Base-by-base conservation (phyloP, 441 rosid genomes). In the Manihot esculenta region DNA sequence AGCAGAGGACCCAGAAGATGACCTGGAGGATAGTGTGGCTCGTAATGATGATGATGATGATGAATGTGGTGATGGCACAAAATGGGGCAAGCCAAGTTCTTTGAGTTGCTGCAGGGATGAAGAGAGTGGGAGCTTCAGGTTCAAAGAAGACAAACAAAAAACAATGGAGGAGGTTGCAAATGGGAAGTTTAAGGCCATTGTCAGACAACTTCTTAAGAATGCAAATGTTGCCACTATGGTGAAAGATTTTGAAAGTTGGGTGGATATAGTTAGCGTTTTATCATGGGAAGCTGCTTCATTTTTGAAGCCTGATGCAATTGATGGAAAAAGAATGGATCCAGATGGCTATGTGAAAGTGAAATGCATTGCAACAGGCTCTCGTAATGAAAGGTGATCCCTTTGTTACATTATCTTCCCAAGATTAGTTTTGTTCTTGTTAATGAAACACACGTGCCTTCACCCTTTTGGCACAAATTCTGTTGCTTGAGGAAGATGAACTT, bases 271-370 rank as follows among this genome's bases (percentile, higher is more conserved):
- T 76, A 71, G 89, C 69, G 83, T 78, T 66, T 77, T 95, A 66
- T 89, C 97, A 11, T 93, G 97, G 98, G 91, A 93, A 82, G 99
- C 97, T 76, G 97, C 96, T 72, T 88, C 85, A 33, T 81, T 82
- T 63, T 73, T 95, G 80, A 89, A 88, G 80, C 94, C 90, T 58
- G 85, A 78, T 76, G 83, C 86, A 67, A 74, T 83, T 67, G 85
- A 83, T 54, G 90, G 92, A 38, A 90, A 88, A 78, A 74, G 83
- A 53, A 73, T 84, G 80, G 90, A 85, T 76, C 91, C 83, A 4
- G 79, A 84, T 77, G 85, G 78, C 56, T 84, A 81, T 79, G 85
- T 95, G 74, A 95, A 95, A 88, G 90, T 95, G 62, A 95, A 95
- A 80, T 95, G 99, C 88, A 86, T 95, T 74, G 97, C 95, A 69